A percentile compares a stretch with the other conserved stretches of the same genome.
phyloP scores from a whole-genome alignment of 441 rosid genomes.

The Sinapis alba region DNA sequence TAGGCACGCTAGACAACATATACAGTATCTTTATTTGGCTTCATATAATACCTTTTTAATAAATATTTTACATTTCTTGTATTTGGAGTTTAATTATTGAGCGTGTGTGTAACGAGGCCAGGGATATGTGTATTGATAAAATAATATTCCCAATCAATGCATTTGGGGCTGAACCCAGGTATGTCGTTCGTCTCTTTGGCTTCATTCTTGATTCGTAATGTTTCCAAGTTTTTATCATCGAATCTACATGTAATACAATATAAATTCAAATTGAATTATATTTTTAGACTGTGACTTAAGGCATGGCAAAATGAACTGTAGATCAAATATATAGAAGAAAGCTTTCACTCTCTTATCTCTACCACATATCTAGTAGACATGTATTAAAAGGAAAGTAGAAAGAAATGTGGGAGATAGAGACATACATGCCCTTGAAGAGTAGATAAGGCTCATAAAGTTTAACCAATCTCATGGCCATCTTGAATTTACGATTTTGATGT shows the following conservation, averaged over 20 bases:
- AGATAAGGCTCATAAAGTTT: constrained; percentile 4
- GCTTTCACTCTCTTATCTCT: background rate
- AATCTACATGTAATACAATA: background rate
- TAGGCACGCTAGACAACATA: background rate
- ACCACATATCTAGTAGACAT: background rate
- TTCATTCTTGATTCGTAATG: constrained; percentile 16
- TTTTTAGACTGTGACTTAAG: background rate
- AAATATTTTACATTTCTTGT: background rate
- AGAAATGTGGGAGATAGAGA: background rate
- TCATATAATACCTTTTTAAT: background rate
- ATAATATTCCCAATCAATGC: constrained; percentile 28
- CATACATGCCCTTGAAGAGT: constrained; percentile 18
- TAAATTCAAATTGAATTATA: background rate
- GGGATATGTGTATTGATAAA: constrained; percentile 22
- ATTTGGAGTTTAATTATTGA: background rate
- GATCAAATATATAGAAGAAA: background rate
- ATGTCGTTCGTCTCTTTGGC: background rate
- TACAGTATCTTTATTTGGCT: background rate
- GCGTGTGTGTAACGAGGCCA: constrained; percentile 21
- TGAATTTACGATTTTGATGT: constrained; percentile 4
- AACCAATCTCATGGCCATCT: constrained; percentile 10
- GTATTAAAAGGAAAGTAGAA: background rate
- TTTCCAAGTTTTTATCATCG: constrained; percentile 7
- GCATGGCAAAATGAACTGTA: background rate
- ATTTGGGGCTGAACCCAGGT: background rate